Conservation (phyloP, 2,329 filamentous ascomycete genomes). For the Cladophialophora chaetospira region DNA sequence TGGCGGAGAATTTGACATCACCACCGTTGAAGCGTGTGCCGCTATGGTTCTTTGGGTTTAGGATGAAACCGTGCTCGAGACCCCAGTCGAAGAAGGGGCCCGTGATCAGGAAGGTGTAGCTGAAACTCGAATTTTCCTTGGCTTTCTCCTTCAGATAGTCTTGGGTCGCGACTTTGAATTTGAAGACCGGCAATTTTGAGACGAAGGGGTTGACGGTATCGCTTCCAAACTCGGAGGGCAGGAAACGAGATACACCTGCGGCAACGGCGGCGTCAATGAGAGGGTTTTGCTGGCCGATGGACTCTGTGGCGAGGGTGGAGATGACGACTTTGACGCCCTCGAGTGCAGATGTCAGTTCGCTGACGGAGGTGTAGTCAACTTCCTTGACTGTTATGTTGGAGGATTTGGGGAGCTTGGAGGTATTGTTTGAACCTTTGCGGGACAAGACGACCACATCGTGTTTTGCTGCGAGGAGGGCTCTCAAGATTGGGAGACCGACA, state of each 20-base stretch:
- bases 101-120: slow-evolving; percentile 38
- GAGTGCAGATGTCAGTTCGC: slow-evolving; percentile 34
- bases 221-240: slow-evolving; percentile 43
- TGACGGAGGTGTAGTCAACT: slow-evolving; percentile 37
- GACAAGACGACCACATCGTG: slow-evolving; percentile 25
- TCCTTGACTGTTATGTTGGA: slow-evolving; percentile 25
- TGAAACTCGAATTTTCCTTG: slow-evolving; percentile 31
- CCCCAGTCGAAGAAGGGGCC: slow-evolving; percentile 40
- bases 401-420: slow-evolving; percentile 20
- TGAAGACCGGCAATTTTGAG: slow-evolving; percentile 37
- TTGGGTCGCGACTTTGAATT: slow-evolving; percentile 37
- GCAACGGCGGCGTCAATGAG: slow-evolving; percentile 39
- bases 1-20: slow-evolving; percentile 50
- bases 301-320: slow-evolving; percentile 17
- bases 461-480: slow-evolving; percentile 24
- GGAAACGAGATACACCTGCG: slow-evolving; percentile 37
- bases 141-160: slow-evolving; percentile 34
- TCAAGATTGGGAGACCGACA: slow-evolving; percentile 24
- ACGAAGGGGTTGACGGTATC: slow-evolving; percentile 35
- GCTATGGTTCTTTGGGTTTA: slow-evolving; percentile 48
- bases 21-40: slow-evolving; percentile 55
- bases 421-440: slow-evolving; percentile 21
- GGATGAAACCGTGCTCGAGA: slow-evolving; percentile 44
- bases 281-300: slow-evolving; percentile 19
- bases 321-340: slow-evolving; percentile 38